phyloP scores from a whole-genome alignment of 306 rosid species.

The Fragaria nilgerrensis region DNA sequence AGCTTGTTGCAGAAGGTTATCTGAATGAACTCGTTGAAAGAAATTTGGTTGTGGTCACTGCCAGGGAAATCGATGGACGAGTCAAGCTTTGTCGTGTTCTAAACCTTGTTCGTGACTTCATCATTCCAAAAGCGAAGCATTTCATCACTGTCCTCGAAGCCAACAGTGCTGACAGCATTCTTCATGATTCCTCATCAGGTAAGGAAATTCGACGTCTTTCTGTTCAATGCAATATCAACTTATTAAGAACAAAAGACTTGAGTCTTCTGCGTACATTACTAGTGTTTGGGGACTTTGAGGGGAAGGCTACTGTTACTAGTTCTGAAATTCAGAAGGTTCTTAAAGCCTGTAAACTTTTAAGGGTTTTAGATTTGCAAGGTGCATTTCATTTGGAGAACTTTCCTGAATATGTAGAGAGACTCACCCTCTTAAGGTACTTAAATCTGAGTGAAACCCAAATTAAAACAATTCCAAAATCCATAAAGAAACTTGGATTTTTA shows the following conservation, averaged over 20 bases:
- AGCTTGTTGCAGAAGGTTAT: background rate
- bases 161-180: background rate
- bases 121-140: slow-evolving; percentile 2
- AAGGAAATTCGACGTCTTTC: slow-evolving; percentile 2
- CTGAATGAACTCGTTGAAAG: slow-evolving; percentile 2
- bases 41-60: background rate
- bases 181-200: background rate
- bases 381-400: background rate
- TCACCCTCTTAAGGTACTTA: background rate
- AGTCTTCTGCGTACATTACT: too few species aligned
- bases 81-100: slow-evolving; percentile 8
- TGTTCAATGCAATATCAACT: background rate
- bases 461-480: background rate
- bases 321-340: too few species aligned
- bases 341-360: background rate
- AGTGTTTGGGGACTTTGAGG: too few species aligned
- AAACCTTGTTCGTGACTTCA: slow-evolving; percentile 9
- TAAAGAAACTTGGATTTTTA: background rate
- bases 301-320: too few species aligned
- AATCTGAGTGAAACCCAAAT: background rate
- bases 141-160: background rate
- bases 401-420: background rate
- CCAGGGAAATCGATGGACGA: slow-evolving; percentile 15
- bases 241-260: too few species aligned
- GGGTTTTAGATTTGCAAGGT: background rate